Evolutionary conservation across 805 yeast species (phyloP).

Genomic region (Dipodascopsis uninucleata): DNA sequence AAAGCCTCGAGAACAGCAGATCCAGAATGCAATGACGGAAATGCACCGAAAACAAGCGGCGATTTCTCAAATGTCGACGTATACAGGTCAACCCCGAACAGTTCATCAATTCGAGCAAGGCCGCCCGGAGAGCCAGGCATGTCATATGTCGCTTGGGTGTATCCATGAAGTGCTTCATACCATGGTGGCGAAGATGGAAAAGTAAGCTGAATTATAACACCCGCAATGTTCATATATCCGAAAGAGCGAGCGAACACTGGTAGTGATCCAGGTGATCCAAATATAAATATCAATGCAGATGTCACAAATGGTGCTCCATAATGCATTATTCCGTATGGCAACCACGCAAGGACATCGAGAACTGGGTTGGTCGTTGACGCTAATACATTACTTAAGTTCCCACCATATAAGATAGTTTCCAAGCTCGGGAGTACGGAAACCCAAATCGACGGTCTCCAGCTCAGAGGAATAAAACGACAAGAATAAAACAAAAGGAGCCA

Average conservation of each 20-base stretch:
- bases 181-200: constrained; percentile 99
- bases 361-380: constrained; percentile 64
- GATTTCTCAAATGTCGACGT: constrained; percentile 78
- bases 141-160: constrained; percentile 82
- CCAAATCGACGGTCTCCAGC: constrained; percentile 80
- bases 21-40: constrained; percentile 83
- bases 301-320: constrained; percentile 85
- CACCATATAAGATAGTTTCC: constrained; percentile 90
- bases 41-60: constrained; percentile 92
- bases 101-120: constrained; percentile 74
- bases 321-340: constrained; percentile 90
- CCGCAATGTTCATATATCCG: constrained; percentile 89
- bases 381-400: constrained; percentile 72
- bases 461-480: constrained; percentile 61
- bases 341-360: constrained; percentile 86
- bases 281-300: constrained; percentile 70
- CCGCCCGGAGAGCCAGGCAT: constrained; percentile 98
- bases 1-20: constrained; percentile 92
- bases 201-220: constrained; percentile 74
- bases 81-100: constrained; percentile 78
- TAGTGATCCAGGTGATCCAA: constrained; percentile 86
- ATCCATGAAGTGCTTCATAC: constrained; percentile 75
- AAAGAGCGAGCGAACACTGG: constrained; percentile 87
- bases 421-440: constrained; percentile 86
- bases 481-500: constrained; percentile 84